phyloP scores from a whole-genome alignment of 306 rosid genomes.

The Betula pendula region DNA sequence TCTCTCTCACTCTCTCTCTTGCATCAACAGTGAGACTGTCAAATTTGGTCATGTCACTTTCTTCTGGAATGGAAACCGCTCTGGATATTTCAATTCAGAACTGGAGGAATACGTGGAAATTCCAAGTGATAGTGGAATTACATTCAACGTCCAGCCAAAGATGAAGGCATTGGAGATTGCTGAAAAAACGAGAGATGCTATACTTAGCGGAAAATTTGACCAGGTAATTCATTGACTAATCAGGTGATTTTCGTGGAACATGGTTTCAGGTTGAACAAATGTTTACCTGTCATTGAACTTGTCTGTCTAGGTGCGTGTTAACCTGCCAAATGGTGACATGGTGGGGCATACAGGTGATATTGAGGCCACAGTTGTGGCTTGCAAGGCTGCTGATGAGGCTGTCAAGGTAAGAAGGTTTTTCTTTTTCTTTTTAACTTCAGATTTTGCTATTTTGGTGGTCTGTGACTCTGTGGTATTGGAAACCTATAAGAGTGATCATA shows the following conservation, averaged over 20 bases:
- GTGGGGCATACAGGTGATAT: constrained; percentile 96
- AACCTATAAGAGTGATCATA: neutral
- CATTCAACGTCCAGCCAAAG: constrained; percentile 82
- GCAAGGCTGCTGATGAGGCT: constrained; percentile 96
- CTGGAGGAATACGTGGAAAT: constrained; percentile 90
- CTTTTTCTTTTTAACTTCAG: neutral
- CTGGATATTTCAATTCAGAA: constrained; percentile 72
- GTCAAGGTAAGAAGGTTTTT: constrained; percentile 62
- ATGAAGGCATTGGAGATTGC: constrained; percentile 95
- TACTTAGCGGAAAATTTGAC: constrained; percentile 75
- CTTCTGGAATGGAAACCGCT: constrained; percentile 99
- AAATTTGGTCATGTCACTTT: constrained; percentile 98
- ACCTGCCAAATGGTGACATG: constrained; percentile 97
- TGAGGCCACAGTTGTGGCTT: constrained; percentile 89
- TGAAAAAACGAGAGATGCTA: constrained; percentile 91
- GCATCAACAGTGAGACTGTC: constrained; percentile 80
- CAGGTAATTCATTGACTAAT: constrained; percentile 41
- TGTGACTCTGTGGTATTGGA: neutral
- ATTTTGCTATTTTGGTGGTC: neutral
- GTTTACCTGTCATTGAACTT: constrained; percentile 7
- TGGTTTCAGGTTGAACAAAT: constrained; percentile 5
- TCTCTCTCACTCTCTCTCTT: neutral
- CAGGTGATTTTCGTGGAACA: neutral
- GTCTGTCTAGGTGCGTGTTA: constrained; percentile 76
- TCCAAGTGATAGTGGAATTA: constrained; percentile 90